Base-by-base conservation (phyloP, 192 early-diverging fungal genomes). In the Phlyctochytrium arcticum region DNA sequence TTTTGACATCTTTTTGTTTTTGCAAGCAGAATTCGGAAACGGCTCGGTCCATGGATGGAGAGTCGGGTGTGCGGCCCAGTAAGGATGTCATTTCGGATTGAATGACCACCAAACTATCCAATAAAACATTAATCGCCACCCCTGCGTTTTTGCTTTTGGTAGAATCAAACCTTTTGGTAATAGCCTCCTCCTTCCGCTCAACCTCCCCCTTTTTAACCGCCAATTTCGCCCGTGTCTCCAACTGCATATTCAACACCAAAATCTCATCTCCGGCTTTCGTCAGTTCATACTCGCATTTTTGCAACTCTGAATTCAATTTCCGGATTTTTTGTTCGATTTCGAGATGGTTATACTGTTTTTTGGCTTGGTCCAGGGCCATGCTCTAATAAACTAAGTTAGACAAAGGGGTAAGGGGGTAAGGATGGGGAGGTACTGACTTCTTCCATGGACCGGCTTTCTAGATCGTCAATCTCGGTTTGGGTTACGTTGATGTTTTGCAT, bases 201-300 rank as follows among this genome's bases (percentile, higher is more conserved):
- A 73, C 55, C 26, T 90, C 87, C 17, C 69, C 59, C 59, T 76
- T 72, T 47, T 84, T 81, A 10, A 89, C 47, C 0, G 74, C 67
- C 39, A 93, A 66, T 44, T 77, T 75, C 6, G 89, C 88, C 0
- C 86, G 75, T 0, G 78, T 80, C 33, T 89, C 87, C 0, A 76
- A 78, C 54, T 87, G 83, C 65, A 67, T 63, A 67, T 78, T 90
- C 54, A 88, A 75, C 49, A 67, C 23, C 56, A 73, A 36, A 5
- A 89, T 84, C 73, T 91, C 87, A 0, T 82, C 57, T 42, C 74
- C 76, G 3, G 86, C 55, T 15, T 50, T 48, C 10, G 48, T 62
- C 15, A 81, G 56, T 26, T 72, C 54, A 1, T 70, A 70, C n/a
- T 86, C 87, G n/a, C 71, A 35, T 8, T 66, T 65, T 15, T 60